Percentiles rank a stretch among this genome's conserved stretches.
Conservation (phyloP, 768 basidiomycete species). For the Pisolithus marmoratus region DNA sequence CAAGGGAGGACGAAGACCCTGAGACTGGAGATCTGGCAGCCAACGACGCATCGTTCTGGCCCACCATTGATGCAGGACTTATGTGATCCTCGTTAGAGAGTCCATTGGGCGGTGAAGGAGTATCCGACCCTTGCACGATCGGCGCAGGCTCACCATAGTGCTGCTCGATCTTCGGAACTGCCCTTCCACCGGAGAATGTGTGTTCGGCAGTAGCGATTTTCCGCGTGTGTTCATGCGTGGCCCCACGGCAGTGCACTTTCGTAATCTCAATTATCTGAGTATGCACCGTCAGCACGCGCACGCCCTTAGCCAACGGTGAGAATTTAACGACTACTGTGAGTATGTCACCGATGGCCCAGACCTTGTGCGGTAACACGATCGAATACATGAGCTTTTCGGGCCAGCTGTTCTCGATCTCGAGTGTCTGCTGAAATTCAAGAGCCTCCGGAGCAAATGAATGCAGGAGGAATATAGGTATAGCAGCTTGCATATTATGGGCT, state of each 20-base stretch:
- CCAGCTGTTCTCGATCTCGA: constrained; percentile 97
- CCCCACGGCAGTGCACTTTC: constrained; percentile 51
- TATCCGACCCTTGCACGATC: constrained; percentile 7
- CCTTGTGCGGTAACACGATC: constrained; percentile 90
- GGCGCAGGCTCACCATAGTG: not conserved
- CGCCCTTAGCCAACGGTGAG: constrained; percentile 81
- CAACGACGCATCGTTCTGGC: constrained; percentile 7
- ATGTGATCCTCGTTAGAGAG: constrained; percentile 11
- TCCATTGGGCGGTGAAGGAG: constrained; percentile 6
- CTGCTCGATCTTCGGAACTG: constrained; percentile 31
- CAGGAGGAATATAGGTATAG: constrained; percentile 57
- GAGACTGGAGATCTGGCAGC: constrained; percentile 11
- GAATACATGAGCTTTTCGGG: constrained; percentile 96
- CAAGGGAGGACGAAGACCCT: constrained; percentile 13
- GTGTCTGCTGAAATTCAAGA: constrained; percentile 91
- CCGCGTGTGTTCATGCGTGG: constrained; percentile 55
- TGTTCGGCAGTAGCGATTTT: constrained; percentile 60
- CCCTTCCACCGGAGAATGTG: constrained; percentile 58
- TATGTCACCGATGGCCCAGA: constrained; percentile 87
- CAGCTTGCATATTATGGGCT: constrained; percentile 59
- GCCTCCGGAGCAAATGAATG: constrained; percentile 76
- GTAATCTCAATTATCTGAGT: constrained; percentile 73
- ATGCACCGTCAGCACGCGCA: constrained; percentile 57
- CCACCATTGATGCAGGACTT: constrained; percentile 11
- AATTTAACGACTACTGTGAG: constrained; percentile 83